Conservation (phyloP, 139 green algal genomes). For the Closterium sp. region DNA sequence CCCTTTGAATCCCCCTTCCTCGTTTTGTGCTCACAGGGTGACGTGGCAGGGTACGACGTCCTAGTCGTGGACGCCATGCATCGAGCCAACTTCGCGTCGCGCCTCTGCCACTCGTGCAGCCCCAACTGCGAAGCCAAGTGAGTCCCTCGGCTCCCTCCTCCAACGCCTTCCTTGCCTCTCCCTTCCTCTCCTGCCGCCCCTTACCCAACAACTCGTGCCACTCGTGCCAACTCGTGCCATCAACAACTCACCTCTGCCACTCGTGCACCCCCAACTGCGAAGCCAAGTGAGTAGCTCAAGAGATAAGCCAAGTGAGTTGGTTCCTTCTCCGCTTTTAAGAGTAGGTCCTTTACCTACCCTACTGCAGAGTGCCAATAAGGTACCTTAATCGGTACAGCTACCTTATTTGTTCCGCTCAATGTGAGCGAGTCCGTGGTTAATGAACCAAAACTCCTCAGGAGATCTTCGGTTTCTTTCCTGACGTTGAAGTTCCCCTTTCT, state of each 20-base stretch:
- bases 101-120: slow-evolving; percentile 90
- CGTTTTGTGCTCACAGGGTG: background rate
- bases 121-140: slow-evolving; percentile 84
- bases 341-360: no score
- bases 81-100: slow-evolving; percentile 74
- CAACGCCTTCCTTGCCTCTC: background rate
- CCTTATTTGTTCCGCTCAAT: background rate
- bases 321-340: no score
- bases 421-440: no score
- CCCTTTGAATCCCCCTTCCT: background rate
- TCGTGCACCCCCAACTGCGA: slow-evolving; percentile 91
- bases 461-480: no score
- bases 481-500: no score
- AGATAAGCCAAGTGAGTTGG: no score
- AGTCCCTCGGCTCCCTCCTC: no score
- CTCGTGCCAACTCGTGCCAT: background rate
- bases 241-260: slow-evolving; percentile 91
- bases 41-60: slow-evolving; percentile 69
- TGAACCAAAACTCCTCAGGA: no score
- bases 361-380: background rate
- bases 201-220: no score
- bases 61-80: slow-evolving; percentile 90
- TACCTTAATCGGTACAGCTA: no score
- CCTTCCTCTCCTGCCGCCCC: background rate
- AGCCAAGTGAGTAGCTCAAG: slow-evolving; percentile 61